Evolutionary conservation across 139 green algal species (phyloP), one percentile per base, ranked within the genome.

Genomic region (Chlorella sorokiniana): DNA sequence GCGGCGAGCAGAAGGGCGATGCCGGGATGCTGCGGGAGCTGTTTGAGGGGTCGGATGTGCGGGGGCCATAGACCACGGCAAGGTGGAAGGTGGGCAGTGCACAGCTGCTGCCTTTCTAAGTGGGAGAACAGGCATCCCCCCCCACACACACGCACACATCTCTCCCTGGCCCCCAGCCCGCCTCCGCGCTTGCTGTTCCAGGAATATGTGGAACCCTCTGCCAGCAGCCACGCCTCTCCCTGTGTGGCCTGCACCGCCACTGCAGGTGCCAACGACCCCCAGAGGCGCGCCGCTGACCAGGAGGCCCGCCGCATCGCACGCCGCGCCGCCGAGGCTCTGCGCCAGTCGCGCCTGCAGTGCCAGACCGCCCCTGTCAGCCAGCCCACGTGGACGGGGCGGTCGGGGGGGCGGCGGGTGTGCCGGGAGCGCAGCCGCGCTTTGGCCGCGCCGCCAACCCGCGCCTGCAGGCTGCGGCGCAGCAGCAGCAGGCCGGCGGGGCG

Each of bases 311-410:
- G 88, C n/a, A 83, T 82, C 11, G 91, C 90, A 1, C 56, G 76
- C 14, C 76, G 79, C 1, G 92, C 92, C 14, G 91, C 88, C 37
- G 93, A 95, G 64, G 94, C 90, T n/a, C 87, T 98, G 78, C 75
- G 87, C 10, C 82, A 84, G 52, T 94, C 86, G 0, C 85, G 91
- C 7, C 44, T 70, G 25, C 31, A 56, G 20, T 41, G 72, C 16
- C 48, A 62, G 72, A 51, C 42, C 14, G 75, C 83, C n/a, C 82
- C 89, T n/a, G 85, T 98, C 33, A 87, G 84, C 68, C 78, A 86
- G 51, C 95, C 95, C 38, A 98, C 95, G 0, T 98, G 95, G 95
- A 98, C 95, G 16, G 95, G 95, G 0, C 75, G 90, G 27, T 89
- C 85, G 25, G 95, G 95, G 4, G n/a, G n/a, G 69, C 90, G 23